A percentile compares a stretch with the other conserved stretches of the same genome.
Conservation (phyloP, 2,329 filamentous ascomycete species). For the Xylariaceae sp. region DNA sequence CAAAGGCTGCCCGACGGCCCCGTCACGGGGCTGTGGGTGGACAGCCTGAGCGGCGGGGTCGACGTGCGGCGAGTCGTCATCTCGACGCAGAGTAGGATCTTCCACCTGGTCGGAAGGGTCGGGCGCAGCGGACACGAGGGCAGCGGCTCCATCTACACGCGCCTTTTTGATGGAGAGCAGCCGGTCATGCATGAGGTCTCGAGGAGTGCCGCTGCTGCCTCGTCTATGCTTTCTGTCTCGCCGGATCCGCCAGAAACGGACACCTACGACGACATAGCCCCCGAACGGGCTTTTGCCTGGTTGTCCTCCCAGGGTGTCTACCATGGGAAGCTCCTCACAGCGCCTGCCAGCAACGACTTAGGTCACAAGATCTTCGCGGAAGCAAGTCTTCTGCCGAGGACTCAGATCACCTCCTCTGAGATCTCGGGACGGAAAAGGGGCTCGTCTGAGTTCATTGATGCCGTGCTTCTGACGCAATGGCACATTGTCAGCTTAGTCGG, state of each 20-base stretch:
- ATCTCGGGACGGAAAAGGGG: constrained; percentile 56
- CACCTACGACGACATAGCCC: constrained; percentile 46
- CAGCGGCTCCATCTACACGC: constrained; percentile 76
- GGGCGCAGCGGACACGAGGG: constrained; percentile 68
- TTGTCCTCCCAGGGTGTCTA: constrained; percentile 79
- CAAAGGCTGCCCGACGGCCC: constrained; percentile 77
- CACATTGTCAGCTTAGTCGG: constrained; percentile 82
- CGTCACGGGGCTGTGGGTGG: constrained; percentile 79
- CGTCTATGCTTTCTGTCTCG: constrained; percentile 66
- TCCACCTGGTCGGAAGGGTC: constrained; percentile 74
- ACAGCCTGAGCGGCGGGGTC: constrained; percentile 57
- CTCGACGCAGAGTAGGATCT: constrained; percentile 67
- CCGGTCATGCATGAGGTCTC: constrained; percentile 68
- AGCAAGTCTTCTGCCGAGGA: constrained; percentile 67
- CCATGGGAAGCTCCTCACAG: constrained; percentile 69
- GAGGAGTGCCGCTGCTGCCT: constrained; percentile 47
- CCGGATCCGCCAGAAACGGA: constrained; percentile 58
- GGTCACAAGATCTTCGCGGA: constrained; percentile 70
- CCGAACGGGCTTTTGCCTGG: constrained; percentile 82
- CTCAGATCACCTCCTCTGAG: constrained; percentile 64
- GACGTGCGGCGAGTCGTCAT: constrained; percentile 74
- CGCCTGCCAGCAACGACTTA: constrained; percentile 53
- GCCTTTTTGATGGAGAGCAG: constrained; percentile 79
- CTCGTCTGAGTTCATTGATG: constrained; percentile 65
- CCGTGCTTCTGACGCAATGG: constrained; percentile 85